Base-by-base conservation (phyloP, 129 eudicot genomes). In the Artemisia argyi region DNA sequence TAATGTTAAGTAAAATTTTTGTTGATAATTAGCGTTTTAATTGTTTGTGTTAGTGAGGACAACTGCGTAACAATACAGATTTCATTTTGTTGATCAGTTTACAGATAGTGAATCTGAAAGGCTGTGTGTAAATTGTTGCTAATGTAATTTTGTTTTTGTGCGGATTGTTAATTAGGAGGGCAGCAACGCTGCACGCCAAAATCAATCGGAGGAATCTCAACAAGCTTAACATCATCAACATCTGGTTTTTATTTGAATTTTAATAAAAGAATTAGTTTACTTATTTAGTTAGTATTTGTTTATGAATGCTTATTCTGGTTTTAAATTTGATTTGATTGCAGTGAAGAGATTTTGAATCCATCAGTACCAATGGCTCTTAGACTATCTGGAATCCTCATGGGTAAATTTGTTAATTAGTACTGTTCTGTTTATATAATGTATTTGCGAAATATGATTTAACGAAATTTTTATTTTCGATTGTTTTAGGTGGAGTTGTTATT, bases 301-400 rank as follows among this genome's bases (percentile, higher is more conserved):
- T 42, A n/a, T n/a, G 56, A 15, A 5, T 13, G 30, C 4, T 63
- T 78, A 20, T 17, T 49, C 18, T 50, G 75, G 50, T 67, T 63
- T 42, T 16, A 16, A 13, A 22, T 16, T 48, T 69, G 28, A 18
- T 64, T 48, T 13, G 13, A 24, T 68, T 66, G 60, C 94, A 95
- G 99, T 62, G 99, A 95, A 80, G 91, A 95, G 72, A 90, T 95
- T 55, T 47, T 95, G 52, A 90, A 95, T 75, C 99, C 99, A 2
- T 69, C 94, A 5, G 97, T 95, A 48, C 97, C 97, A 35, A 90
- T 95, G 99, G 99, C 97, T 67, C 88, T 95, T 48, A 80, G 99
- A 76, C 85, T 95, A 52, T 95, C 99, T 48, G 97, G 99, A 71
- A 95, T 95, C 79, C 97, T 95, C 73, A 95, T 95, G 99, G 99